Base-by-base conservation (phyloP, 768 basidiomycete species). In the Tulasnella sp. region DNA sequence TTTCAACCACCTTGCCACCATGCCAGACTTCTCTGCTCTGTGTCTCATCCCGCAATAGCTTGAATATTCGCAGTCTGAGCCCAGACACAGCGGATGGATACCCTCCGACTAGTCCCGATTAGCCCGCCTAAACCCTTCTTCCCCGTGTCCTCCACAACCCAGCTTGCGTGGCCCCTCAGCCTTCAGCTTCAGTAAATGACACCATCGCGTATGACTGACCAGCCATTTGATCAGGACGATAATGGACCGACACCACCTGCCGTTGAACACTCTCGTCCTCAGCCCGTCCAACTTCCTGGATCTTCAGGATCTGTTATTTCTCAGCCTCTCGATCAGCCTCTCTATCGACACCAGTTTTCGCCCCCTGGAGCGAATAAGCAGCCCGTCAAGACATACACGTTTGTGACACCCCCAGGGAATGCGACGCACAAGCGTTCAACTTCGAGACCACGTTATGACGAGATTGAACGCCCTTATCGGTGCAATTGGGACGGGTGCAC, bases 401-500 rank as follows among this genome's bases (percentile, higher is more conserved):
- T 59, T 39, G 55, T 59, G 8, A 41, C 58, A 34, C 39, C 56
- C n/a, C 58, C 58, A n/a, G 58, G 58, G 29, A 53, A 52, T 35
- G 34, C 31, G 17, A 40, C 56, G 29, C 59, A 49, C 27, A 60
- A 60, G 42, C 55, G 59, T 17, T 58, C n/a, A n/a, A n/a, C n/a
- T n/a, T n/a, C 59, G 49, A 40, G 62, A 35, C 29, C 61, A 25
- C 36, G 48, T 21, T 62, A 35, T 48, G 62, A 62, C 17, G 62
- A 62, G 57, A 62, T 64, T 41, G 63, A 62, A 32, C 40, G 60
- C 6, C 48, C 62, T 32, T 64, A 62, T 40, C 32, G 11, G 8
- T 62, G 60, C 48, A 60, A 49, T 36, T 71, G 61, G 54, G 62
- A 67, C 23, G 69, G 66, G 19, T 78, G 77, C 65, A 75, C 80